Evolutionary conservation across 2,329 filamentous ascomycete genomes (phyloP).

Genomic region (Epichloe brachyelytri): DNA sequence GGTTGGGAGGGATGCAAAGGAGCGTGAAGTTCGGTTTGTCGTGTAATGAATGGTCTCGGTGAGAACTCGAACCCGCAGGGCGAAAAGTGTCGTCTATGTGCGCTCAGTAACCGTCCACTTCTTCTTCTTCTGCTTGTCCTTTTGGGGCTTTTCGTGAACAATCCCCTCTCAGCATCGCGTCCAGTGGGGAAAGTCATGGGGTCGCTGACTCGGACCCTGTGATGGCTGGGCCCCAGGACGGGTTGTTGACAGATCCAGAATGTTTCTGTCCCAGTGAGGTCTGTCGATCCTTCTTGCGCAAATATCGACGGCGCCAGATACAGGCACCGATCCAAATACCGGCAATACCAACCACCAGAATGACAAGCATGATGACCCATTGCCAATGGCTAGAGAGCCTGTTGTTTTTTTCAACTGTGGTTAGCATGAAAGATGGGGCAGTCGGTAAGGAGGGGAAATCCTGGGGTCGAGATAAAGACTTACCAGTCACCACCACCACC

Average conservation of each 20-base stretch:
- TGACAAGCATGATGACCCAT: constrained; percentile 72
- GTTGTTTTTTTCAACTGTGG: neutral
- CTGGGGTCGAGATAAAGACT: constrained; percentile 8
- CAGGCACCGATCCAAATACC: constrained; percentile 54
- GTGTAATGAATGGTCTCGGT: neutral
- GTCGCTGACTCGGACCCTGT: constrained; percentile 11
- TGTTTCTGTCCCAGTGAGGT: constrained; percentile 23
- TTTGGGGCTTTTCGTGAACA: constrained; percentile 7
- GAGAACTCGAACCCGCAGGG: neutral
- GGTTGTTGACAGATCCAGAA: constrained; percentile 22
- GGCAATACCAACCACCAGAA: constrained; percentile 57
- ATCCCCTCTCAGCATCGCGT: constrained; percentile 6
- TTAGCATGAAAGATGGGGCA: neutral
- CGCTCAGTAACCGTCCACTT: constrained; percentile 33
- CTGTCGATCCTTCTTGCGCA: constrained; percentile 53
- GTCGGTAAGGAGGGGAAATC: neutral
- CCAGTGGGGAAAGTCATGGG: constrained; percentile 4
- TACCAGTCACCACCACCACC: constrained; percentile 34
- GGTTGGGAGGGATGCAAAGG: neutral
- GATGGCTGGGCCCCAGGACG: constrained; percentile 23
- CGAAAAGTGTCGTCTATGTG: constrained; percentile 19
- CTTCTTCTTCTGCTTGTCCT: constrained; percentile 31
- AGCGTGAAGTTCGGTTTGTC: neutral
- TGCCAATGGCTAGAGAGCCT: constrained; percentile 61
- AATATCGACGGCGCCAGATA: constrained; percentile 60